phyloP scores from a whole-genome alignment of 129 eudicot genomes.

The Escallonia herrerae region DNA sequence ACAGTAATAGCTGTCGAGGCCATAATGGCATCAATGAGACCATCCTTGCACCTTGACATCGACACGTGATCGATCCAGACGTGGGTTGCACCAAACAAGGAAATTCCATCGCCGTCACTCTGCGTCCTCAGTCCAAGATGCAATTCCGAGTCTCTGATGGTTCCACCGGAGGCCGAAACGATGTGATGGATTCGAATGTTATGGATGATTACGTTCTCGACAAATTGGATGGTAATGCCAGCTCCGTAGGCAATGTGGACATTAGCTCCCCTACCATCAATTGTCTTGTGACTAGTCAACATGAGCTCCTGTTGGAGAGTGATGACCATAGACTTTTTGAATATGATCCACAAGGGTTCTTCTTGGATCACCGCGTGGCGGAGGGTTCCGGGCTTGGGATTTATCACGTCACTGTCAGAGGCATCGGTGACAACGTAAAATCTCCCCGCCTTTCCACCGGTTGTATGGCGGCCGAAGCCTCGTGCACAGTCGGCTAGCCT shows the following conservation, averaged over 20 bases:
- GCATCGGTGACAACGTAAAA: slow-evolving; percentile 57
- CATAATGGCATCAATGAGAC: slow-evolving; percentile 63
- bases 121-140: slow-evolving; percentile 57
- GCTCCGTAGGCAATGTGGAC: slow-evolving; percentile 68
- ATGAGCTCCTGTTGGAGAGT: slow-evolving; percentile 61
- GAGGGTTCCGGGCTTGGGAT: slow-evolving; percentile 69
- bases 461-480: slow-evolving; percentile 52
- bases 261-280: slow-evolving; percentile 59
- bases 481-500: slow-evolving; percentile 49
- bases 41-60: slow-evolving; percentile 43
- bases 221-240: slow-evolving; percentile 62
- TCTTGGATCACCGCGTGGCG: slow-evolving; percentile 72
- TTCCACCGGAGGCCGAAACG: slow-evolving; percentile 42
- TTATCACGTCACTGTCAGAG: slow-evolving; percentile 36
- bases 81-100: slow-evolving; percentile 44
- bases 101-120: slow-evolving; percentile 82
- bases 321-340: slow-evolving; percentile 44
- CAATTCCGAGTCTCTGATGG: slow-evolving; percentile 39
- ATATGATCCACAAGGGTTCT: slow-evolving; percentile 66
- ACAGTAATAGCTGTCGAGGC: slow-evolving; percentile 65
- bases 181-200: slow-evolving; percentile 56
- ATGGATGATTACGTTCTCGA: slow-evolving; percentile 59
- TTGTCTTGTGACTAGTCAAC: slow-evolving; percentile 52
- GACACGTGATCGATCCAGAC: slow-evolving; percentile 76
- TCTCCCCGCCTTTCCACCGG: slow-evolving; percentile 55